Evolutionary conservation across 345 rosid genomes (phyloP).

Genomic region (Turnera subulata): DNA sequence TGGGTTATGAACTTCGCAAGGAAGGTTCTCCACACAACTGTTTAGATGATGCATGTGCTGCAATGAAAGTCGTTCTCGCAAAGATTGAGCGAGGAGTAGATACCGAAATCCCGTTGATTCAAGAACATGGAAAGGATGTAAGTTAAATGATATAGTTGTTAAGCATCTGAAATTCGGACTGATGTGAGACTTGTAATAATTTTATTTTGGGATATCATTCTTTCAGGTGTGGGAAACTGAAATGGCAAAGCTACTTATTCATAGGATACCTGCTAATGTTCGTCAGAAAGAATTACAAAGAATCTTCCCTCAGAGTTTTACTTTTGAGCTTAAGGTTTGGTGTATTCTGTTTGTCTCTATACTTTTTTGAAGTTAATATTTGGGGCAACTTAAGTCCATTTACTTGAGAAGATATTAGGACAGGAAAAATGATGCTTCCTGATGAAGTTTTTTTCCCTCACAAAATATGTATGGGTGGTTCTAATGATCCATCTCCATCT

Average conservation of each 20-base stretch:
- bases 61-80: conserved; percentile 86
- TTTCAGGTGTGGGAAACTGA: conserved; percentile 45
- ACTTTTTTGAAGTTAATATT: neutral
- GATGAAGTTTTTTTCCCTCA: neutral
- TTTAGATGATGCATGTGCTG: conserved; percentile 77
- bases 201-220: neutral
- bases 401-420: conserved; percentile 7
- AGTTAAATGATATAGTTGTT: conserved; percentile 18
- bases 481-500: too few species aligned
- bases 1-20: conserved; percentile 66
- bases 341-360: neutral
- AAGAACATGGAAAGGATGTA: conserved; percentile 33
- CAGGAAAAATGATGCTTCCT: neutral
- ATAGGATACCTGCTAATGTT: conserved; percentile 54
- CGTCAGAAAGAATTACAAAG: conserved; percentile 40
- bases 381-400: neutral
- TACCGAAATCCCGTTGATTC: conserved; percentile 27
- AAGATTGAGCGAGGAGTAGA: conserved; percentile 50
- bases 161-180: conserved; percentile 5
- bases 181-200: neutral
- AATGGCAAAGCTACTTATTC: conserved; percentile 53
- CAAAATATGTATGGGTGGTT: too few species aligned
- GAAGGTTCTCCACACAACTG: conserved; percentile 71
- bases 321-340: conserved; percentile 55
- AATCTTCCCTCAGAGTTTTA: conserved; percentile 47